Conservation (phyloP, 2,329 filamentous ascomycete species). For the Mollisia scopiformis region DNA sequence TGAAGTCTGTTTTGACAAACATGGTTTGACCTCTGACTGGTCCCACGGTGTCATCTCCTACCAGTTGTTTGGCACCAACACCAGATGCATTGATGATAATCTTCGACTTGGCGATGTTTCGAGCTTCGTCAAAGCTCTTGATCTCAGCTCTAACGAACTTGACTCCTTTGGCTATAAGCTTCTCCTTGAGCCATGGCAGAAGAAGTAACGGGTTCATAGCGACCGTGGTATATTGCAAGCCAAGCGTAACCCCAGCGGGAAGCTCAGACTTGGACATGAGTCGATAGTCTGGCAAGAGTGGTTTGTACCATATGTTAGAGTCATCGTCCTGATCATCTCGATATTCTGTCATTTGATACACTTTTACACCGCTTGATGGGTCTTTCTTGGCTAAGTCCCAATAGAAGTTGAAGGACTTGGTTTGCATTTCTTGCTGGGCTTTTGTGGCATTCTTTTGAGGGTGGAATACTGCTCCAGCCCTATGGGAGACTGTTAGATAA, state of each 20-base stretch:
- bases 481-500: slow-evolving; percentile 8
- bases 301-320: slow-evolving; percentile 26
- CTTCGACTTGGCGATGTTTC: slow-evolving; percentile 13
- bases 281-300: slow-evolving; percentile 26
- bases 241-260: slow-evolving; percentile 20
- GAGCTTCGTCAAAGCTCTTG: slow-evolving; percentile 15
- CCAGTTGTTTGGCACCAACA: slow-evolving; percentile 24
- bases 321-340: slow-evolving; percentile 23
- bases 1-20: slow-evolving; percentile 29
- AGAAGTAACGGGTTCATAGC: slow-evolving; percentile 29
- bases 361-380: slow-evolving; percentile 25
- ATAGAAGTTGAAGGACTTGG: slow-evolving; percentile 27
- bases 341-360: slow-evolving; percentile 31
- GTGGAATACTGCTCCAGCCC: slow-evolving; percentile 34
- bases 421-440: slow-evolving; percentile 28
- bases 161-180: slow-evolving; percentile 22
- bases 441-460: slow-evolving; percentile 22
- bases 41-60: slow-evolving; percentile 21
- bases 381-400: slow-evolving; percentile 22
- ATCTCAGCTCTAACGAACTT: slow-evolving; percentile 27
- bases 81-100: slow-evolving; percentile 31
- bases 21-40: slow-evolving; percentile 32
- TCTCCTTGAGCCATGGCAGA: slow-evolving; percentile 26
- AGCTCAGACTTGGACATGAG: slow-evolving; percentile 19
- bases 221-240: slow-evolving; percentile 27